Conservation (phyloP, 768 basidiomycete species). For the Mycena polygramma region DNA sequence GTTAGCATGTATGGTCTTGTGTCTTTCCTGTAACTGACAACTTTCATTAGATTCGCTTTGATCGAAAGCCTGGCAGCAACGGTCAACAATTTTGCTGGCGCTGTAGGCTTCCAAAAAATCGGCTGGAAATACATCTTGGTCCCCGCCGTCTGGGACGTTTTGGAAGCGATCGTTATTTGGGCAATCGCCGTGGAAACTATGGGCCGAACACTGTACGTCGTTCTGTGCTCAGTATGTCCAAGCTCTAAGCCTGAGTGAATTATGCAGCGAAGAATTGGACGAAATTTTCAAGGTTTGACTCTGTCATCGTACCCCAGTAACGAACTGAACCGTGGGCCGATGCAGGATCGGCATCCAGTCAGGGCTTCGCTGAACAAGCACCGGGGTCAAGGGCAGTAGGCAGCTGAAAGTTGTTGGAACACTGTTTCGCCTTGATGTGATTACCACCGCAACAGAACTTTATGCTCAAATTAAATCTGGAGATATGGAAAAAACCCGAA, state of each 20-base stretch:
- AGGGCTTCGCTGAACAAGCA: slow-evolving; percentile 26
- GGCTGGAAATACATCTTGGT: slow-evolving; percentile 32
- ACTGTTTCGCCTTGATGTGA: not conserved
- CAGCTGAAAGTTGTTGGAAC: not conserved
- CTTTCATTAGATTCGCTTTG: slow-evolving; percentile 10
- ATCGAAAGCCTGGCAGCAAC: slow-evolving; percentile 26
- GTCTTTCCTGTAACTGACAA: not conserved
- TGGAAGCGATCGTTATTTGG: slow-evolving; percentile 24
- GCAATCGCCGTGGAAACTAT: slow-evolving; percentile 32
- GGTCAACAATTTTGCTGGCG: slow-evolving; percentile 28
- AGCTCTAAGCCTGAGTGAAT: not conserved
- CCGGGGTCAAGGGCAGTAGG: not conserved
- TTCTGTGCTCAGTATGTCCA: not conserved
- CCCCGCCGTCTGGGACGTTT: slow-evolving; percentile 19
- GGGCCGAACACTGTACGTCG: slow-evolving; percentile 29
- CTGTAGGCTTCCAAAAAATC: slow-evolving; percentile 26
- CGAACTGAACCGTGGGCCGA: not conserved
- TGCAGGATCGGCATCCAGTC: slow-evolving; percentile 33
- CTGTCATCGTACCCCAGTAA: not conserved
- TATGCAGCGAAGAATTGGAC: slow-evolving; percentile 31
- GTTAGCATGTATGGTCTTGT: not conserved
- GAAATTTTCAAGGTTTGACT: slow-evolving; percentile 33
- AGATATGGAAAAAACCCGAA: too few relatives aligned
- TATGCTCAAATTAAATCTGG: too few relatives aligned
- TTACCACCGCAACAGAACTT: not conserved